Base-by-base conservation (phyloP, 768 basidiomycete species). In the Macrolepiota dolichaula region DNA sequence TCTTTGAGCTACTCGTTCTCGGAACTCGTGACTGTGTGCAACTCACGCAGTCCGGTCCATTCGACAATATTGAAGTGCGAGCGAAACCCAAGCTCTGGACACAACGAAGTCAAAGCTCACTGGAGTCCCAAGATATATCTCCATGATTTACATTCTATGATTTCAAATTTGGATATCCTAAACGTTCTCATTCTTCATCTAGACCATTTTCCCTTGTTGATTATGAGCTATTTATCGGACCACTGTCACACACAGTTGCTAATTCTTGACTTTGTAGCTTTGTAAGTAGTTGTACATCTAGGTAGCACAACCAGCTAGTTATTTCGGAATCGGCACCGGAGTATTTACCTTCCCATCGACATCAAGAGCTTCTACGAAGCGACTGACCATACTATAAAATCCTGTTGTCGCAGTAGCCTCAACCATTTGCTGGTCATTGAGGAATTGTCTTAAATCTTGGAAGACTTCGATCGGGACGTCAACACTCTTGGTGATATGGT, bases 1-100 rank as follows among this genome's bases (percentile, higher is more conserved):
- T 99, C 81, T 99, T 99, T 71, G 97, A 99, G 73, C 75, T 98
- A 36, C 87, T 99, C 29, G 94, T 98, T 1, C 85, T 99, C 1
- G 89, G 94, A 10, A 98, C 96, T 3, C 88, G 92, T 36, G 96
- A 98, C 72, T 94, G 91, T 70, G 78, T 99, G 66, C 86, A 90
- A 66, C 74, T 99, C 47, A 75, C 85, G 6, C 97, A 99, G 71
- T 67, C 71, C 4, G 78, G 77, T 7, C 78, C 93, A 0, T 97
- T 93, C 69, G 90, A 87, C 63, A 94, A 96, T 73, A 97, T 98
- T 60, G 84, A 90, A 67, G 79, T 98, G 35, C 76, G 81, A 10
- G 88, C 86, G 27, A 96, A 94, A 74, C 83, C 87, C 64, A 92
- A 84, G 71, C 81, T 99, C 3, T 98, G 92, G 89, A 90, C 91